phyloP scores from a whole-genome alignment of 1,139 yeast genomes.

The Hanseniaspora sp. region DNA sequence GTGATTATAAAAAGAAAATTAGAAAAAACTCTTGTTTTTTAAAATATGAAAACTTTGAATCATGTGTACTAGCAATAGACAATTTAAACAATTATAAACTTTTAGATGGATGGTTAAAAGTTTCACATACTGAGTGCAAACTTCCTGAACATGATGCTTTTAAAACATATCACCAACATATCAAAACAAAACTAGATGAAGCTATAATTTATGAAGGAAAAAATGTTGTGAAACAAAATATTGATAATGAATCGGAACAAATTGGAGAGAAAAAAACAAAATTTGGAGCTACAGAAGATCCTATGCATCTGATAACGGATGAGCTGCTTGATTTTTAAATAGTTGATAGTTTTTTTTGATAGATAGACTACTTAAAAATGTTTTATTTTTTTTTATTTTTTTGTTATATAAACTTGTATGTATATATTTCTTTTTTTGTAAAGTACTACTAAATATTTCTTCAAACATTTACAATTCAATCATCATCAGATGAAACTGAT shows the following conservation, averaged over 20 bases:
- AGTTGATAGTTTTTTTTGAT: too few relatives aligned
- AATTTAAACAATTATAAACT: constrained; percentile 66
- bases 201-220: constrained; percentile 19
- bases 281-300: background rate
- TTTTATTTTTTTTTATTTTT: too few relatives aligned
- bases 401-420: too few relatives aligned
- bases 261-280: background rate
- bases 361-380: too few relatives aligned
- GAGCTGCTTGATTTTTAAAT: background rate
- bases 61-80: constrained; percentile 79
- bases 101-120: constrained; percentile 48
- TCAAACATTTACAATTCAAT: constrained; percentile 5
- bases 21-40: constrained; percentile 49
- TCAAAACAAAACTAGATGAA: constrained; percentile 22
- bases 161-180: constrained; percentile 32
- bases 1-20: constrained; percentile 34
- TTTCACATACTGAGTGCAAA: constrained; percentile 66
- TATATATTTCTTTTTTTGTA: too few relatives aligned
- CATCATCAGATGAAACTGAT: constrained; percentile 29
- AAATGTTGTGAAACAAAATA: too few relatives aligned
- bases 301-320: background rate
- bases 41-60: constrained; percentile 70
- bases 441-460: background rate
- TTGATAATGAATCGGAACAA: background rate
- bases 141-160: constrained; percentile 42